A percentile compares a stretch with the other conserved stretches of the same genome.
Conservation (phyloP, 805 yeast genomes). For the Kluyveromyces nonfermentans region DNA sequence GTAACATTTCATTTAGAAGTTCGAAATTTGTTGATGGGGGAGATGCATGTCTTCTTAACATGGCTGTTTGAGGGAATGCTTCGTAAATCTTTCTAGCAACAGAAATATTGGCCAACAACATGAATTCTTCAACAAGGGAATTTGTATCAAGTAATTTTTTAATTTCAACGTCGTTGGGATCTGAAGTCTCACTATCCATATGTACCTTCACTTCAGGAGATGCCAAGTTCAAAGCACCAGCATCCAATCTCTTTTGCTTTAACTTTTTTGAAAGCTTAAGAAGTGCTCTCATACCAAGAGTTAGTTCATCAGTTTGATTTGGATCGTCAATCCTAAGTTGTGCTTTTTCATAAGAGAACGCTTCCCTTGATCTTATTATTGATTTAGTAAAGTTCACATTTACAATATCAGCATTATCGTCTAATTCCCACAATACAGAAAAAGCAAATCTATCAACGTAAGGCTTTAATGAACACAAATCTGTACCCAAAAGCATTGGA, state of each 20-base stretch:
- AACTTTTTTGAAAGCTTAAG: conserved; percentile 71
- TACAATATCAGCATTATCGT: conserved; percentile 75
- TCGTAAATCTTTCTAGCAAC: conserved; percentile 91
- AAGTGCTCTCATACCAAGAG: conserved; percentile 80
- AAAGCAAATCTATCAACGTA: conserved; percentile 94
- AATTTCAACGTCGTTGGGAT: conserved; percentile 91
- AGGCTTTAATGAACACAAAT: conserved; percentile 89
- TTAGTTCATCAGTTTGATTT: conserved; percentile 68
- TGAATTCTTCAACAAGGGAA: conserved; percentile 94
- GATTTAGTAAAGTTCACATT: conserved; percentile 75
- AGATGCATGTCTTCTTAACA: conserved; percentile 96
- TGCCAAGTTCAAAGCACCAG: conserved; percentile 94
- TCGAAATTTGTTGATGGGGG: conserved; percentile 95
- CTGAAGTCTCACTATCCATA: conserved; percentile 94
- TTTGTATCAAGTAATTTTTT: conserved; percentile 83
- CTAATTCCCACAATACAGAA: conserved; percentile 92
- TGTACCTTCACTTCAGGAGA: conserved; percentile 97
- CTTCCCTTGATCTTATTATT: conserved; percentile 82
- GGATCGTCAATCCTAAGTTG: conserved; percentile 83
- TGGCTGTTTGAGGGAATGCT: conserved; percentile 94
- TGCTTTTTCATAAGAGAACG: conserved; percentile 90
- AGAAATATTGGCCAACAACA: conserved; percentile 93
- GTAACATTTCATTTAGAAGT: conserved; percentile 75
- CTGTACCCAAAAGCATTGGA: conserved; percentile 91
- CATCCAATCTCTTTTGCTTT: conserved; percentile 77